These are phyloP conservation scores for Clonostachys solani DNA, from an alignment of 2,329 filamentous ascomycete species.

Conservation along the genomic window DNA sequence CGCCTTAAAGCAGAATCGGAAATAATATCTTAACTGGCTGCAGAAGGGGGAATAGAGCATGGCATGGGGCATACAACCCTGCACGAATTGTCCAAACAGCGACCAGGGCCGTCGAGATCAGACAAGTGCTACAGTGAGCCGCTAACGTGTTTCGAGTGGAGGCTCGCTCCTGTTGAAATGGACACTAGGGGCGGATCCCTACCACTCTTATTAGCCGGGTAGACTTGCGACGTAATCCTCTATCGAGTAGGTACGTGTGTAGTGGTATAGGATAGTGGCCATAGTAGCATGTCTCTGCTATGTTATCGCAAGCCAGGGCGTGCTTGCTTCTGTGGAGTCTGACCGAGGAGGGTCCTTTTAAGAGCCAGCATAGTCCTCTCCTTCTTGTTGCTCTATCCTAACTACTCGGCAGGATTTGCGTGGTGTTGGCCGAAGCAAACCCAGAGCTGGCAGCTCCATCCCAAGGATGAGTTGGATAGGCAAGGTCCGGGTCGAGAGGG, in stretches of 20 bases:
- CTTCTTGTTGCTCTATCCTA: not conserved
- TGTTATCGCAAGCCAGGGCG: not conserved
- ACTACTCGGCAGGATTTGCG: not conserved
- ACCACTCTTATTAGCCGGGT: slow-evolving; percentile 5
- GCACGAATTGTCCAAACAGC: slow-evolving; percentile 24
- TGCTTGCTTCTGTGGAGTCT: too few species aligned
- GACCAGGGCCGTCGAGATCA: slow-evolving; percentile 32
- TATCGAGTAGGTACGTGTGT: not conserved
- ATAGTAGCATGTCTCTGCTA: not conserved
- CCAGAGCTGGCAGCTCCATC: not conserved
- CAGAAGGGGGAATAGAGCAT: slow-evolving; percentile 29
- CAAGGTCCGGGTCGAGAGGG: not conserved
- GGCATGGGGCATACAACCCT: slow-evolving; percentile 27
- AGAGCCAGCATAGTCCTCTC: not conserved
- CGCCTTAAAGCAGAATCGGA: slow-evolving; percentile 42
- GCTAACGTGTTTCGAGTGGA: slow-evolving; percentile 36
- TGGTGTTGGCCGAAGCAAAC: not conserved
- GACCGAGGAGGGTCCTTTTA: too few species aligned
- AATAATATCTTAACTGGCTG: slow-evolving; percentile 39
- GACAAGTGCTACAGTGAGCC: slow-evolving; percentile 16
- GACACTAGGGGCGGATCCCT: slow-evolving; percentile 5
- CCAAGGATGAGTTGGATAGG: not conserved
- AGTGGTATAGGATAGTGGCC: not conserved
- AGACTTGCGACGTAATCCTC: slow-evolving; percentile 4
- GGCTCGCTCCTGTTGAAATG: slow-evolving; percentile 22